phyloP scores from a whole-genome alignment of 1,284 basidiomycete species.

The Marasmius oreades region DNA sequence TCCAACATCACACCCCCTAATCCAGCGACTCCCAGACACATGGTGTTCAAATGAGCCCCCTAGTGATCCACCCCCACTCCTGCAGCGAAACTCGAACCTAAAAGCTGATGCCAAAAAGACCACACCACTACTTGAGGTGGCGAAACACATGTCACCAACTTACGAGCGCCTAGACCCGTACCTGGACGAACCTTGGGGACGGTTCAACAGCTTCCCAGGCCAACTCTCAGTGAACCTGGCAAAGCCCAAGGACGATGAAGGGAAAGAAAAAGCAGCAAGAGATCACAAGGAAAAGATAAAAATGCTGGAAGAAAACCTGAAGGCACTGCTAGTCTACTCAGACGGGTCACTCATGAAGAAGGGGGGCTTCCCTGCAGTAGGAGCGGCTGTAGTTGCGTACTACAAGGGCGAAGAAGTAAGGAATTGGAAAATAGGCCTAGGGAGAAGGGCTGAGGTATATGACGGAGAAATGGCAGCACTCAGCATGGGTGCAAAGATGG shows the following conservation, averaged over 20 bases:
- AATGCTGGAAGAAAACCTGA: not conserved
- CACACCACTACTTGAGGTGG: constrained; percentile 3
- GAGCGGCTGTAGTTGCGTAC: constrained; percentile 21
- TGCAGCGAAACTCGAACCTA: not conserved
- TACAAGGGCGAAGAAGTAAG: constrained; percentile 14
- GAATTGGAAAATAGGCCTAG: constrained; percentile 17
- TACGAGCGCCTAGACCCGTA: constrained; percentile 2
- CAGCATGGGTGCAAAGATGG: not conserved
- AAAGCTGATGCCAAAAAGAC: not conserved
- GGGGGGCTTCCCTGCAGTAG: constrained; percentile 15
- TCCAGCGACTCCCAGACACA: constrained; percentile 17
- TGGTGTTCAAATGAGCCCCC: constrained; percentile 8
- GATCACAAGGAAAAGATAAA: no score
- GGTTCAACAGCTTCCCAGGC: not conserved
- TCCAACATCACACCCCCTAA: constrained; percentile 26
- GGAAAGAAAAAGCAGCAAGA: not conserved
- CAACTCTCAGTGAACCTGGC: not conserved
- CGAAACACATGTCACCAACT: not conserved
- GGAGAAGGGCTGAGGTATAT: constrained; percentile 24
- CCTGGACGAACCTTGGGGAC: not conserved
- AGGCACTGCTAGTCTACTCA: constrained; percentile 18
- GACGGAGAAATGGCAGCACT: constrained; percentile 24
- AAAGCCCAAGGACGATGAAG: constrained; percentile 19
- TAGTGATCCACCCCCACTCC: not conserved
- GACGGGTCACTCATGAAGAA: constrained; percentile 24